Conservation (phyloP, 129 eudicot genomes). For the Calendula officinalis region DNA sequence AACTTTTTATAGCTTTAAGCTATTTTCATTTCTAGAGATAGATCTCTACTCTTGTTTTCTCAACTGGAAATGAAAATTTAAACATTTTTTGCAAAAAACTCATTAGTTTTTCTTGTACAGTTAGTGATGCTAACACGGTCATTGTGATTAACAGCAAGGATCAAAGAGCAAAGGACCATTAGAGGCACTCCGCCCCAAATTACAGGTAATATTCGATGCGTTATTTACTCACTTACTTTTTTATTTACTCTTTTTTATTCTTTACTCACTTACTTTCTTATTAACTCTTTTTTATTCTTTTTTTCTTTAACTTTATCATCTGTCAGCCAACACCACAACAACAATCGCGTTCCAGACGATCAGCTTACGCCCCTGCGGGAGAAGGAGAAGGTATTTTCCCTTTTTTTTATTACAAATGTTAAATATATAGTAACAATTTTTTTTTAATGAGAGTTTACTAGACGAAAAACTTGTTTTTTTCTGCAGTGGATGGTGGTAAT, state of each 20-base stretch:
- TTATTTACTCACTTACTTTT: neutral
- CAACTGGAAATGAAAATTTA: no score
- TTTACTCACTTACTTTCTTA: neutral
- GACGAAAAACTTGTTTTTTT: no score
- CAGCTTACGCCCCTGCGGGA: slow-evolving; percentile 69
- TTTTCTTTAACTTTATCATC: neutral
- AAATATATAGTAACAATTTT: no score
- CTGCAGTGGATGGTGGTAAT: slow-evolving; percentile 35
- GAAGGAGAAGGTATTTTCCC: slow-evolving; percentile 59
- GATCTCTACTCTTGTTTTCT: no score
- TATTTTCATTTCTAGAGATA: no score
- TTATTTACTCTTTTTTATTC: neutral
- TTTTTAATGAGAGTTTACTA: no score
- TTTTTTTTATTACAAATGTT: neutral
- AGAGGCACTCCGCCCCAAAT: slow-evolving; percentile 91
- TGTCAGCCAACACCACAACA: slow-evolving; percentile 70
- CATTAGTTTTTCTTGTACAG: neutral
- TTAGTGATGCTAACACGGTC: slow-evolving; percentile 10
- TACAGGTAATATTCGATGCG: slow-evolving; percentile 51
- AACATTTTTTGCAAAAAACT: no score
- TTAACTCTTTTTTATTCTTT: neutral
- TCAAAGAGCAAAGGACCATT: slow-evolving; percentile 76
- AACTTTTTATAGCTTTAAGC: no score
- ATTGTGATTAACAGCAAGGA: slow-evolving; percentile 51
- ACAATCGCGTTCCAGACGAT: slow-evolving; percentile 68